A percentile compares a stretch with the other conserved stretches of the same genome.
Conservation (phyloP, 1,284 basidiomycete species). For the Exobasidium cylindrosporum region DNA sequence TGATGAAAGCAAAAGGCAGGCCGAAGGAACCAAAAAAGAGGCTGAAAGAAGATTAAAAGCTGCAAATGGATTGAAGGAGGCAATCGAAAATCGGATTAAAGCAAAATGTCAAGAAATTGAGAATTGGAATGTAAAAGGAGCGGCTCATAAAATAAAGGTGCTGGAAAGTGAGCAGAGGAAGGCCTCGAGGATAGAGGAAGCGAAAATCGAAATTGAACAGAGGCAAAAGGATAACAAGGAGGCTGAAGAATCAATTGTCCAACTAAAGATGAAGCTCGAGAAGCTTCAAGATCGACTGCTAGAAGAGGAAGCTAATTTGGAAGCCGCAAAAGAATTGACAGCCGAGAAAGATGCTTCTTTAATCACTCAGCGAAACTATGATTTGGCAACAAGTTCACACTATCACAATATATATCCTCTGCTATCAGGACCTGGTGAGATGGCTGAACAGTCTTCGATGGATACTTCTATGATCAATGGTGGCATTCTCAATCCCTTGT, state of each 20-base stretch:
- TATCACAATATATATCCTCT: slow-evolving; percentile 1
- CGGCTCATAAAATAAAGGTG: not conserved
- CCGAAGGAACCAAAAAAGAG: slow-evolving; percentile 74
- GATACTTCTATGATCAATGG: not conserved
- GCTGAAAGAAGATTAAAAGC: slow-evolving; percentile 80
- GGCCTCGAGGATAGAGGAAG: not conserved
- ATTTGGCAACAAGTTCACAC: slow-evolving; percentile 4
- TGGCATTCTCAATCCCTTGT: not conserved
- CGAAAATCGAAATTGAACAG: not conserved
- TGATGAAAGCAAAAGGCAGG: slow-evolving; percentile 79
- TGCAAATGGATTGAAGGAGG: slow-evolving; percentile 63
- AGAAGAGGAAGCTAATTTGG: slow-evolving; percentile 44
- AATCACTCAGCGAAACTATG: not conserved
- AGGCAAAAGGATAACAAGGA: slow-evolving; percentile 4
- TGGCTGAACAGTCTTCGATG: not conserved
- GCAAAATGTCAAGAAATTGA: slow-evolving; percentile 5
- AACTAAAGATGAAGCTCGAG: slow-evolving; percentile 68
- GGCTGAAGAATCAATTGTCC: slow-evolving; percentile 10
- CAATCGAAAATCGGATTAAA: slow-evolving; percentile 58
- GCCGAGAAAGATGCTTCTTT: slow-evolving; percentile 14
- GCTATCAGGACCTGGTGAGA: not conserved
- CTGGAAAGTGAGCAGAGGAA: not conserved
- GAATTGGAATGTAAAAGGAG: slow-evolving; percentile 3
- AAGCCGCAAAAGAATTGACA: slow-evolving; percentile 25
- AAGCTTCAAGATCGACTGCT: slow-evolving; percentile 62